Percentiles rank a stretch among this genome's conserved stretches.
Conservation (phyloP, 129 eudicot genomes). For the Rutidosis leptorrhynchoides region DNA sequence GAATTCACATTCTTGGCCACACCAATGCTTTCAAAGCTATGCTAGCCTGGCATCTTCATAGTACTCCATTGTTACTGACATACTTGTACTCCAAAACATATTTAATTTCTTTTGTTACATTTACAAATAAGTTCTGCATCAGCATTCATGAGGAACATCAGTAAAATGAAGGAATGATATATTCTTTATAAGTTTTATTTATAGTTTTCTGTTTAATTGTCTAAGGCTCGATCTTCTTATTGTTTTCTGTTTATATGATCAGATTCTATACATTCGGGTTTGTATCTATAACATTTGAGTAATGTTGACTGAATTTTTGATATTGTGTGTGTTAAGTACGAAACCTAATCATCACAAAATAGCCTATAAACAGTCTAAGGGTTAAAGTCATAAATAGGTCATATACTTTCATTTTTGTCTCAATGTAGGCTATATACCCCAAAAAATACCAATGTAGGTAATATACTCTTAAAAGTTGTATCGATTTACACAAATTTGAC, state of each 20-base stretch:
- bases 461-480: too few species aligned
- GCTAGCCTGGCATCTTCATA: constrained; percentile 18
- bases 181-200: constrained; percentile 21
- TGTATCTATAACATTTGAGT: constrained; percentile 15
- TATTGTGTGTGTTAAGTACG: neutral
- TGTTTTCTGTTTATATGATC: neutral
- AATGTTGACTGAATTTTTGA: too few species aligned
- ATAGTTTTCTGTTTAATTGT: neutral
- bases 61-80: neutral
- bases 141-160: constrained; percentile 4
- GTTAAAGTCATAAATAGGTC: too few species aligned
- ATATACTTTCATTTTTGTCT: too few species aligned
- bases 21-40: constrained; percentile 22
- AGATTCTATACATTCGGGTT: neutral
- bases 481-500: too few species aligned
- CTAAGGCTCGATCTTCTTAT: neutral
- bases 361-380: too few species aligned
- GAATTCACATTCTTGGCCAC: constrained; percentile 29
- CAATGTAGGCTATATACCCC: too few species aligned
- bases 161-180: neutral
- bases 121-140: neutral
- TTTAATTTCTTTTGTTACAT: constrained; percentile 9
- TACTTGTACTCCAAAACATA: constrained; percentile 3
- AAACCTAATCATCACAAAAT: too few species aligned
- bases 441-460: too few species aligned